phyloP scores from a whole-genome alignment of 257 asterid species.

The Nicotiana knightiana region DNA sequence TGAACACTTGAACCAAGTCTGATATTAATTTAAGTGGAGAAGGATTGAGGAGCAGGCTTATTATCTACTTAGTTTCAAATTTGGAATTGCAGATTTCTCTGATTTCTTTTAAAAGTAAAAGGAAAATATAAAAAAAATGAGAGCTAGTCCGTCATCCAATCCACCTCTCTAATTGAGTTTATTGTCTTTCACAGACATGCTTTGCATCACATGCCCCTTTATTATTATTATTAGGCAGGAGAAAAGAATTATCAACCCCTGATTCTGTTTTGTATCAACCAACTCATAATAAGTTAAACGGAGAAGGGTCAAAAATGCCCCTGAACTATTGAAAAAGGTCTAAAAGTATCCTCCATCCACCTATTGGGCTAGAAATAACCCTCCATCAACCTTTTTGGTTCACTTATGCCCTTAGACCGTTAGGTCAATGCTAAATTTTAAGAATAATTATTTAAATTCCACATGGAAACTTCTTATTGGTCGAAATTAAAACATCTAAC shows the following conservation, averaged over 20 bases:
- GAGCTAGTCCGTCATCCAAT: background rate
- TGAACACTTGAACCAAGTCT: background rate
- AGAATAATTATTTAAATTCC: too few relatives aligned
- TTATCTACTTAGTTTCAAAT: background rate
- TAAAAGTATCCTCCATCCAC: too few relatives aligned
- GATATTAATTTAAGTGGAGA: background rate
- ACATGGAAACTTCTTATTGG: too few relatives aligned
- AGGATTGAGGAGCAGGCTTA: background rate
- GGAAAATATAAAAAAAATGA: background rate
- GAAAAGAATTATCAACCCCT: background rate
- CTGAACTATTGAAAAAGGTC: too few relatives aligned
- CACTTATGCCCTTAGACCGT: too few relatives aligned
- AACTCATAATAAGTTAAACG: background rate
- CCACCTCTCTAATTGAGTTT: background rate
- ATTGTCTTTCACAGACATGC: background rate
- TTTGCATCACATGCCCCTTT: background rate
- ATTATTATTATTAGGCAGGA: background rate
- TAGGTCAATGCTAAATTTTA: too few relatives aligned
- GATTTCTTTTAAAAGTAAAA: background rate
- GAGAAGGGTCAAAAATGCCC: too few relatives aligned
- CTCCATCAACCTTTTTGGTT: too few relatives aligned
- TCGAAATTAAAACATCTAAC: too few relatives aligned
- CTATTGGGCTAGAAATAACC: too few relatives aligned
- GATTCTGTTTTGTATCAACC: background rate
- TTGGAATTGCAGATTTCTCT: background rate